A percentile compares a stretch with the other conserved stretches of the same genome.
Evolutionary conservation across 2,329 filamentous ascomycete species (phyloP).

Genomic region (Cytospora schulzeri): DNA sequence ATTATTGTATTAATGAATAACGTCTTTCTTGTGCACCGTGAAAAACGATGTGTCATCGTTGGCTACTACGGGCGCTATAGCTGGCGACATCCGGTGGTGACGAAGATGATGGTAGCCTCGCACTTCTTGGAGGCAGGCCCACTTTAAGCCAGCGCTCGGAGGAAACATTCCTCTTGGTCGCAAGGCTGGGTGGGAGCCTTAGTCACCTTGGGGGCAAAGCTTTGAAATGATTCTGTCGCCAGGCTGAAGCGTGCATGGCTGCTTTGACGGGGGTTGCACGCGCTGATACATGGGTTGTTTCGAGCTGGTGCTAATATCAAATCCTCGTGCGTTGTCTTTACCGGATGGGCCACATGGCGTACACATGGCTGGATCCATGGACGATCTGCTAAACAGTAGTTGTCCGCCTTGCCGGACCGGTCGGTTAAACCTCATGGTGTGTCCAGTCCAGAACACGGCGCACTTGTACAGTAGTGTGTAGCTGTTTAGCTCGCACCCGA

Average conservation of each 20-base stretch:
- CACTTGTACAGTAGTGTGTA: not conserved
- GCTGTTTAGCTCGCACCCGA: not conserved
- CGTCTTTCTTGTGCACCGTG: not conserved
- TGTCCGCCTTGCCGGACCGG: slow-evolving; percentile 18
- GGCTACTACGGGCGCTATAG: not conserved
- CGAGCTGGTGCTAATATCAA: slow-evolving; percentile 1
- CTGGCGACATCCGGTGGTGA: not conserved
- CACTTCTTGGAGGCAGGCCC: not conserved
- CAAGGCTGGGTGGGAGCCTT: not conserved
- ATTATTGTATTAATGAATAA: not conserved
- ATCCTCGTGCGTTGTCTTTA: slow-evolving; percentile 2
- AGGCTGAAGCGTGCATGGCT: not conserved
- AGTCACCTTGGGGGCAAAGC: not conserved
- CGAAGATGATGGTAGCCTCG: not conserved
- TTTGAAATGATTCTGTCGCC: not conserved
- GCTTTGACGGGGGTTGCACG: not conserved
- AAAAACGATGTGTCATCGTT: not conserved
- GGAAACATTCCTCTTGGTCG: not conserved
- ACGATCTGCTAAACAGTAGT: not conserved
- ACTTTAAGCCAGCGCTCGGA: not conserved
- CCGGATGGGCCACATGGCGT: slow-evolving; percentile 22
- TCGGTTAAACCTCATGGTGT: not conserved
- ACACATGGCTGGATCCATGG: slow-evolving; percentile 13
- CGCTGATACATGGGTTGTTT: slow-evolving; percentile 8
- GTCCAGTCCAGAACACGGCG: not conserved